Conservation (phyloP, 768 basidiomycete genomes). For the Tricholoma sp. region DNA sequence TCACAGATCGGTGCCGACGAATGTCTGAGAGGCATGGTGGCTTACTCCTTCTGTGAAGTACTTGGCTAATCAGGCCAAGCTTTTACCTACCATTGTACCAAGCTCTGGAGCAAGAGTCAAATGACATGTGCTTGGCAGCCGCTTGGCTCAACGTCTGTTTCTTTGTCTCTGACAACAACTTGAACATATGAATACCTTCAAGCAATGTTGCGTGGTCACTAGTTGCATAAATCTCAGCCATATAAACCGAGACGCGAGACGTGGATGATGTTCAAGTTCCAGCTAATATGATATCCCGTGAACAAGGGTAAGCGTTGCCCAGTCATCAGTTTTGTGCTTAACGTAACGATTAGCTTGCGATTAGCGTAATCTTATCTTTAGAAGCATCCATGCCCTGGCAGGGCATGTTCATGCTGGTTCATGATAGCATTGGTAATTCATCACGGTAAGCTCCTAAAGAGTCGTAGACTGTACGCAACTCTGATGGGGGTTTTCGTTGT, state of each 20-base stretch:
- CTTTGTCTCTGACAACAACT: background rate
- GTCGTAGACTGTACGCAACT: too few relatives aligned
- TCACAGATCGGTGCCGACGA: too few relatives aligned
- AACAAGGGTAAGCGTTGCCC: too few relatives aligned
- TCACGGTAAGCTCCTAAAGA: too few relatives aligned
- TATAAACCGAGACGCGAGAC: constrained; percentile 36
- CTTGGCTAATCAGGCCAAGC: constrained; percentile 34
- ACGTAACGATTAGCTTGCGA: too few relatives aligned
- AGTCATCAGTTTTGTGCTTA: too few relatives aligned
- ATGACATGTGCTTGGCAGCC: constrained; percentile 24
- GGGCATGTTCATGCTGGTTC: too few relatives aligned
- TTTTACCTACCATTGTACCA: constrained; percentile 28
- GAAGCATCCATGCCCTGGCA: too few relatives aligned
- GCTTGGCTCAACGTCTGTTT: constrained; percentile 9
- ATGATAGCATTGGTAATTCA: too few relatives aligned
- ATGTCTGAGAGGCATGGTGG: constrained; percentile 45
- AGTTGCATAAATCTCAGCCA: constrained; percentile 43
- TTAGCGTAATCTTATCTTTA: too few relatives aligned
- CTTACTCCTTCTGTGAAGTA: constrained; percentile 35
- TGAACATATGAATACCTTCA: background rate
- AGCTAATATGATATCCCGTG: too few relatives aligned
- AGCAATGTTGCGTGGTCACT: constrained; percentile 32
- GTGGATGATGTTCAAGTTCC: constrained; percentile 21
- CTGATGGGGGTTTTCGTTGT: too few relatives aligned
- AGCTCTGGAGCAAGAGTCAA: constrained; percentile 44